Percentiles rank a stretch among this genome's conserved stretches.
Evolutionary conservation across 768 basidiomycete genomes (phyloP).

Genomic region (Naganishia randhawae): DNA sequence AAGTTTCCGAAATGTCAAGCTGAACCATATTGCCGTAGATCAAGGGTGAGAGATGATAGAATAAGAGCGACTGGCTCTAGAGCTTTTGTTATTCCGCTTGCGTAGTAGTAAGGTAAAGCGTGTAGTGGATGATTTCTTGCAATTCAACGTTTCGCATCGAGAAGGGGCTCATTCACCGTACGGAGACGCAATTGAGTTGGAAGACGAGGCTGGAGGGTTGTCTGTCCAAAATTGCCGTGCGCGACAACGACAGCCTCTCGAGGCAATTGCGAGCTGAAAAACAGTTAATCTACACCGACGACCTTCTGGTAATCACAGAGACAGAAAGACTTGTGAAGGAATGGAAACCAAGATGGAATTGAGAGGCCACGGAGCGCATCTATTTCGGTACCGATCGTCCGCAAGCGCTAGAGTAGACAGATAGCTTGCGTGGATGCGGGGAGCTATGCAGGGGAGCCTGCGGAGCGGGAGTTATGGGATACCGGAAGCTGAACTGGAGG

Average conservation of each 20-base stretch:
- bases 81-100: slow-evolving; percentile 17
- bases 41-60: not conserved
- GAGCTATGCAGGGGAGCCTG: too few species aligned
- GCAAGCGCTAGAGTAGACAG: too few species aligned
- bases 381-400: too few species aligned
- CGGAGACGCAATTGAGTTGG: not conserved
- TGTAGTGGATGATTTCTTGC: not conserved
- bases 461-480: too few species aligned
- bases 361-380: too few species aligned
- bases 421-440: too few species aligned
- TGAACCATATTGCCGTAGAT: slow-evolving; percentile 38
- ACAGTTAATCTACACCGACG: too few species aligned
- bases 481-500: too few species aligned
- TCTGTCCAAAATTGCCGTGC: too few species aligned
- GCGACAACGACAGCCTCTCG: not conserved
- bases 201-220: not conserved
- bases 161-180: slow-evolving; percentile 1
- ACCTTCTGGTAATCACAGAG: not conserved
- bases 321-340: not conserved
- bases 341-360: not conserved
- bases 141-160: not conserved
- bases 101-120: not conserved
- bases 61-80: not conserved
- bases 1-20: slow-evolving; percentile 47
- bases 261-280: too few species aligned